Evolutionary conservation across 352 stramenopile species (phyloP).

Genomic region (Pythium chondricola): DNA sequence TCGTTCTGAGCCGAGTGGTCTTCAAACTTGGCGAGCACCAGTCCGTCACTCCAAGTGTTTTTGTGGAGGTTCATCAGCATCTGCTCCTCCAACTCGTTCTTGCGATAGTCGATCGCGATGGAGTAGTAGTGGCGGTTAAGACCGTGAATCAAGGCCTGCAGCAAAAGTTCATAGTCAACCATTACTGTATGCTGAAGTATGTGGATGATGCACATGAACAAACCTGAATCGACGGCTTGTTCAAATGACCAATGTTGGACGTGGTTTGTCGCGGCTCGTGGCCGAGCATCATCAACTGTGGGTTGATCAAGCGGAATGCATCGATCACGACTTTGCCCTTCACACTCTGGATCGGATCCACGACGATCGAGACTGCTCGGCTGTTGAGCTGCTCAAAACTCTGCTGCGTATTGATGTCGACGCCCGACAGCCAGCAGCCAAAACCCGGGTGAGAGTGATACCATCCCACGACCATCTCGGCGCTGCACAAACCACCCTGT

Average conservation of each 20-base stretch:
- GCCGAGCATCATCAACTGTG: conserved; percentile 98
- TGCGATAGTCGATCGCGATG: conserved; percentile 96
- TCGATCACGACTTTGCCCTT: conserved; percentile 99
- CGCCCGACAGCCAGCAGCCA: conserved; percentile 98
- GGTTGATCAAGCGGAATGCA: conserved; percentile 99
- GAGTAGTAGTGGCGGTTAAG: conserved; percentile 99
- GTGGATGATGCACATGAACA: too few relatives aligned
- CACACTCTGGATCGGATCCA: conserved; percentile 99
- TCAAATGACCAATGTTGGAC: conserved; percentile 98
- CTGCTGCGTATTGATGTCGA: conserved; percentile 99
- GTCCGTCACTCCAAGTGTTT: conserved; percentile 94
- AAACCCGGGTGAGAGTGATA: conserved; percentile 99
- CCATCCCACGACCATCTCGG: conserved; percentile 95
- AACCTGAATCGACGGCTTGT: conserved; percentile 97
- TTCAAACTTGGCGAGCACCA: conserved; percentile 95
- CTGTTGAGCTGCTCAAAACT: conserved; percentile 98
- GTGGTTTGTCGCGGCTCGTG: conserved; percentile 98
- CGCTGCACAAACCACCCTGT: too few relatives aligned
- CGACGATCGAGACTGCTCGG: conserved; percentile 96
- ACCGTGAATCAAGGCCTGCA: conserved; percentile 94
- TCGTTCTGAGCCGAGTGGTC: conserved; percentile 92
- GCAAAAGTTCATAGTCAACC: background rate
- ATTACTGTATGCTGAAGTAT: too few relatives aligned
- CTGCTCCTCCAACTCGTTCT: conserved; percentile 99
- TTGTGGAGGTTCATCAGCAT: conserved; percentile 99